These are phyloP conservation scores for Fusarium keratoplasticum DNA, from an alignment of 2,329 filamentous ascomycete species.

Conservation along the genomic window DNA sequence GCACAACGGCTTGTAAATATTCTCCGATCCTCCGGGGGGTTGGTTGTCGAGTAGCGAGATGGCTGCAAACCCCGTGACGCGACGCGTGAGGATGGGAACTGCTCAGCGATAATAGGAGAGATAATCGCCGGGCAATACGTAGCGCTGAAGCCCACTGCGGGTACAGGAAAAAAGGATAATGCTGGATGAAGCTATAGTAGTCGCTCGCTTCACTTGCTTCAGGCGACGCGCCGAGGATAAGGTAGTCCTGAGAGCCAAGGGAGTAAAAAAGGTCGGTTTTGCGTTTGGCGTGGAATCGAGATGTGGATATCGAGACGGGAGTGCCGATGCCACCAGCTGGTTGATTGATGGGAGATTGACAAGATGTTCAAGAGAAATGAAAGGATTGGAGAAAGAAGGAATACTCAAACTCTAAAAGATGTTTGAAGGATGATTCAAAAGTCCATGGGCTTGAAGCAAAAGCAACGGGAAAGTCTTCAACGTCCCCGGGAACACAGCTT, in stretches of 20 bases:
- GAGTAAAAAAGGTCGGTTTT: neutral
- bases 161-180: neutral
- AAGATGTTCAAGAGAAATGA: neutral
- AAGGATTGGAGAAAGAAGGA: neutral
- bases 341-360: neutral
- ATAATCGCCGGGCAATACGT: neutral
- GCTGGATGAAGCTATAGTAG: neutral
- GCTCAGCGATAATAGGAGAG: neutral
- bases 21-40: neutral
- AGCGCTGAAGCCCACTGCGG: neutral
- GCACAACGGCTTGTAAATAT: neutral
- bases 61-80: neutral
- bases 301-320: neutral
- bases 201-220: neutral
- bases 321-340: neutral
- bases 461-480: neutral
- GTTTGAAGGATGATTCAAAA: neutral
- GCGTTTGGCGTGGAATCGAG: neutral
- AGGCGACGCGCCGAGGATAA: neutral
- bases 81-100: neutral
- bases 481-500: constrained; percentile 3
- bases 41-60: neutral
- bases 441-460: neutral
- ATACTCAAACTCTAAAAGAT: neutral
- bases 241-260: neutral